Evolutionary conservation across 495 filamentous ascomycete genomes (phyloP).

Genomic region (Penicillium daleae): DNA sequence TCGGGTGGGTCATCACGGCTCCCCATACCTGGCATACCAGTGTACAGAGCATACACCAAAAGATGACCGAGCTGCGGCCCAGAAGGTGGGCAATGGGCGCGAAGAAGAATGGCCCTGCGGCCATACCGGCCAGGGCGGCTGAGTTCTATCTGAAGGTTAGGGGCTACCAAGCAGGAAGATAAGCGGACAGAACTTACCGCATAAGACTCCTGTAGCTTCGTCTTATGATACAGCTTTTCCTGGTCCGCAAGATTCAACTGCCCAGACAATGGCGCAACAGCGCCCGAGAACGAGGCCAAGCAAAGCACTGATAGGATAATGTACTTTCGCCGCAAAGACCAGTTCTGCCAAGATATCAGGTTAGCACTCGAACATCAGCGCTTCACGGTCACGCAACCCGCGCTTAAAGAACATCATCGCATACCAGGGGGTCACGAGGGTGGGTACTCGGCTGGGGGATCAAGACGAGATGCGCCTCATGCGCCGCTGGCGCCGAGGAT

Average conservation of each 20-base stretch:
- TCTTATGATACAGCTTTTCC: conserved; percentile 34
- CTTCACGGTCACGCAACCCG: neutral
- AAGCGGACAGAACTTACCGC: conserved; percentile 20
- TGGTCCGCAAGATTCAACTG: conserved; percentile 39
- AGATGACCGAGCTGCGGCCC: conserved; percentile 46
- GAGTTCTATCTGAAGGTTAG: conserved; percentile 32
- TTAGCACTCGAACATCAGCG: neutral
- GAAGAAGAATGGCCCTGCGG: conserved; percentile 48
- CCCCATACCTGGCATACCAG: conserved; percentile 46
- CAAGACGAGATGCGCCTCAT: conserved; percentile 39
- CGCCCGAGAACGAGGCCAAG: conserved; percentile 37
- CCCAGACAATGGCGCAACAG: conserved; percentile 37
- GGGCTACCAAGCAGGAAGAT: neutral
- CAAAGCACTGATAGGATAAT: conserved; percentile 37
- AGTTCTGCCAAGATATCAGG: conserved; percentile 36
- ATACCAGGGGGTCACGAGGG: conserved; percentile 51
- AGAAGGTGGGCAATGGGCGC: conserved; percentile 41
- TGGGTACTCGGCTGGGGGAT: conserved; percentile 52
- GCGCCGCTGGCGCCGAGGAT: neutral
- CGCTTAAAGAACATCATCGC: neutral
- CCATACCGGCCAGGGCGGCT: conserved; percentile 46
- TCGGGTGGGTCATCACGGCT: conserved; percentile 43
- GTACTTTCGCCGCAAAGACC: conserved; percentile 49
- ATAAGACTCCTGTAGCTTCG: conserved; percentile 32
- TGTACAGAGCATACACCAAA: conserved; percentile 47